Base-by-base conservation (phyloP, 306 rosid genomes). In the Bauhinia variegata region DNA sequence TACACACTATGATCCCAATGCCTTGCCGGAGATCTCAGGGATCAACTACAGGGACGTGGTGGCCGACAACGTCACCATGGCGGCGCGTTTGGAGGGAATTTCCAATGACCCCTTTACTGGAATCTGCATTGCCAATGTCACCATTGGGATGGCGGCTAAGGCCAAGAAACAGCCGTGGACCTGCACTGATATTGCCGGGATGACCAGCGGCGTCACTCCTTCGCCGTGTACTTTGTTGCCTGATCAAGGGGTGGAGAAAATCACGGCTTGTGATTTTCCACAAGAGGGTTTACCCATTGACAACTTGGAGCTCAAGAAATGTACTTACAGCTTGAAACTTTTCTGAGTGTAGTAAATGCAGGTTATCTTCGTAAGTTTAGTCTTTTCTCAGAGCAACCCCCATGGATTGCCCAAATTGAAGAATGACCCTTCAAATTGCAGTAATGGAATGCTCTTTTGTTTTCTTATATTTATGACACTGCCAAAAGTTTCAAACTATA, bases 51-150 rank as follows among this genome's bases (percentile, higher is more conserved):
- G 74, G 6, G 93, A 89, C 41, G 43, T 87, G 55, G 84, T 79
- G 30, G 96, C 88, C 4, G 96, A 88, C 4, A 66, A 91, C 18
- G 97, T 86, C 0, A 73, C 75, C 11, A 79, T 86, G 71, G 98
- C 98, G 9, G 95, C 80, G 0, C 78, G 79, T n/a, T 71, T 92
- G 76, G 91, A 85, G 54, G 98, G 98, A 33, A 89, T 89, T 43
- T 67, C 95, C 0, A 75, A 73, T 8, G 85, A 87, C 75, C 86
- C 86, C 0, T 87, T 92, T 53, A 80, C 83, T 1, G 89, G 87
- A 30, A 86, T 91, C 14, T 91, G 97, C 72, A 75, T 91, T 43
- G 77, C 98, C 3, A 92, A 92, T 50, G 87, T 83, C 8, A 87
- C 95, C 7, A 85, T 86, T 34, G 44, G 71, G 33, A 51, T 87